These are phyloP conservation scores for Leptosphaerulina australis DNA, from an alignment of 2,329 filamentous ascomycete species.

Conservation along the genomic window DNA sequence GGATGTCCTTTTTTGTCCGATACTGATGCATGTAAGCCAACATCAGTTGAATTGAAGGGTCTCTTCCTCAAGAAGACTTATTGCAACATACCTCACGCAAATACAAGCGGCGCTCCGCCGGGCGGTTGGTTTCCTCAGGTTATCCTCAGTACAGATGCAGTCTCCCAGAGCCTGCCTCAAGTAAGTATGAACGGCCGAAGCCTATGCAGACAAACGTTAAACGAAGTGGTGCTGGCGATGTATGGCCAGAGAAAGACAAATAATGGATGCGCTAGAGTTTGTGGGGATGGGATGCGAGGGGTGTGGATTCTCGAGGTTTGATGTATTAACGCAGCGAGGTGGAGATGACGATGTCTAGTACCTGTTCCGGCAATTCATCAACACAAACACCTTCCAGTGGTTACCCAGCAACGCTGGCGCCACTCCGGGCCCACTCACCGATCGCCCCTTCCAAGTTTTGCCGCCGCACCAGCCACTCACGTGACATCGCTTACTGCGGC, in stretches of 20 bases:
- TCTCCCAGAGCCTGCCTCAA: conserved; percentile 48
- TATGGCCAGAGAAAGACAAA: conserved; percentile 16
- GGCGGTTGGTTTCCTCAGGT: conserved; percentile 61
- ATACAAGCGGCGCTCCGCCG: conserved; percentile 78
- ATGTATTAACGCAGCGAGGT: conserved; percentile 30
- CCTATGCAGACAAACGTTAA: conserved; percentile 28
- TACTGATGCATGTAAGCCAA: conserved; percentile 45
- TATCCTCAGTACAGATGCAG: conserved; percentile 52
- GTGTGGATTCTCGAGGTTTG: conserved; percentile 29
- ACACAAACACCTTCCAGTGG: conserved; percentile 29
- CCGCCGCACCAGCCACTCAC: conserved; percentile 17
- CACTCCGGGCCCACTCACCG: conserved; percentile 9
- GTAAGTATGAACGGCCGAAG: conserved; percentile 45
- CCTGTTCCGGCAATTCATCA: conserved; percentile 32
- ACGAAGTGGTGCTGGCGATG: conserved; percentile 10
- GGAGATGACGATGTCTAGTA: conserved; percentile 37
- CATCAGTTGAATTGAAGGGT: conserved; percentile 1
- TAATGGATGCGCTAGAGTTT: conserved; percentile 29
- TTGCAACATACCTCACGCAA: conserved; percentile 73
- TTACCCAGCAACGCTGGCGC: conserved; percentile 39
- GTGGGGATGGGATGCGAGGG: conserved; percentile 31
- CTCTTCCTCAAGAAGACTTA: background rate
- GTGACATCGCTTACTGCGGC: conserved; percentile 26
- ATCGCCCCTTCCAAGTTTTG: conserved; percentile 6
- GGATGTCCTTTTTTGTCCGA: conserved; percentile 49